Evolutionary conservation across 2,329 filamentous ascomycete species (phyloP).

Genomic region (Beauveria scarabaeidicola): DNA sequence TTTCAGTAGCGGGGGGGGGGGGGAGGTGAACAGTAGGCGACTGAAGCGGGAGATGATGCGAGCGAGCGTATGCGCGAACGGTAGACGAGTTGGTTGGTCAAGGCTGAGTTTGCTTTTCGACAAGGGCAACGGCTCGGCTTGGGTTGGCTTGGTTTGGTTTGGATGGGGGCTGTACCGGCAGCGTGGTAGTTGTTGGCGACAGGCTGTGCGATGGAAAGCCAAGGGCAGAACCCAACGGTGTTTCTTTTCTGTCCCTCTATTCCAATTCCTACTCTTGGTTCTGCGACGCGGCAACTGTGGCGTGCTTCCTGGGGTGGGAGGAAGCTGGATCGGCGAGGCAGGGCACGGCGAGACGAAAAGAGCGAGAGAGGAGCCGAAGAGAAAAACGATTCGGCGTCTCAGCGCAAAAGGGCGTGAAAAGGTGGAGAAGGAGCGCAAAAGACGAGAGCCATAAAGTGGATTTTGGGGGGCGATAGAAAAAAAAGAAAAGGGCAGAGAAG

Average conservation of each 20-base stretch:
- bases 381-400: conserved; percentile 1
- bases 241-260: background rate
- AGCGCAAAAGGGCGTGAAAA: conserved; percentile 7
- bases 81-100: background rate
- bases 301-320: background rate
- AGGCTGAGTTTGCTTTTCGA: conserved; percentile 2
- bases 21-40: background rate
- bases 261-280: background rate
- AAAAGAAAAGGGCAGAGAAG: background rate
- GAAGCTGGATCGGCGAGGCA: background rate
- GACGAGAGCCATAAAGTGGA: conserved; percentile 6
- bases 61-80: background rate
- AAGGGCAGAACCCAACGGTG: background rate
- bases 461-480: background rate
- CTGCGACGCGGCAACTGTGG: background rate
- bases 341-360: background rate
- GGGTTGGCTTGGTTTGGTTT: background rate
- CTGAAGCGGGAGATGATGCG: background rate
- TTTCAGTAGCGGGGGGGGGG: background rate
- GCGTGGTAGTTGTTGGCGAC: background rate
- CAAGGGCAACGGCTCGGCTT: background rate
- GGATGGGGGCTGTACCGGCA: background rate
- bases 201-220: background rate
- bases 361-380: background rate
- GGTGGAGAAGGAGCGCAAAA: conserved; percentile 1